Evolutionary conservation across 306 rosid species (phyloP).

Genomic region (Medicago truncatula): DNA sequence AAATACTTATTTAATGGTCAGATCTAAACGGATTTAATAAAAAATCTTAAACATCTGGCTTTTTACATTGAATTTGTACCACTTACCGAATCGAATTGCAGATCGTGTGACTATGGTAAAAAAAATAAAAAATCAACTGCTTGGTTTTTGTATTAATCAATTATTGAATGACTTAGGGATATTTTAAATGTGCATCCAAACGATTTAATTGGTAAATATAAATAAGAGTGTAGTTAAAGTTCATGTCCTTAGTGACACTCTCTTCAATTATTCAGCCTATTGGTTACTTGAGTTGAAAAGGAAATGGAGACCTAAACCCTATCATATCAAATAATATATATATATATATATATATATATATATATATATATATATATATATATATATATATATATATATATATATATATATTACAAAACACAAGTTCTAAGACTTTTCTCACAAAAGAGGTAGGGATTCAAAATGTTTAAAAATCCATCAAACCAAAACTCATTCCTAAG

Average conservation of each 20-base stretch:
- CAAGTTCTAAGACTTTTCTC: neutral
- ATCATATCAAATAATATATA: too few relatives aligned
- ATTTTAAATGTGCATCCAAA: neutral
- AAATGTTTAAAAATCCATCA: too few relatives aligned
- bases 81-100: too few relatives aligned
- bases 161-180: neutral
- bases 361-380: too few relatives aligned
- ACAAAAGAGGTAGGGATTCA: too few relatives aligned
- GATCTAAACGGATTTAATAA: slow-evolving; percentile 20
- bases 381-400: too few relatives aligned
- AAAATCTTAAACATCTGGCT: slow-evolving; percentile 5
- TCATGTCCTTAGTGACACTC: slow-evolving; percentile 20
- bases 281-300: slow-evolving; percentile 6
- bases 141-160: slow-evolving; percentile 21
- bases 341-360: too few relatives aligned
- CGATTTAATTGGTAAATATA: neutral
- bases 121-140: neutral
- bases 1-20: neutral
- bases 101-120: too few relatives aligned
- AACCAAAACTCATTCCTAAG: too few relatives aligned
- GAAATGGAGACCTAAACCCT: slow-evolving; percentile 16
- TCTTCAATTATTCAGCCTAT: slow-evolving; percentile 24
- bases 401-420: neutral
- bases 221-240: slow-evolving; percentile 13
- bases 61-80: neutral